A percentile compares a stretch with the other conserved stretches of the same genome.
These are phyloP conservation scores for Entophlyctis luteolus DNA, from an alignment of 192 early-diverging fungal species.

Conservation along the genomic window DNA sequence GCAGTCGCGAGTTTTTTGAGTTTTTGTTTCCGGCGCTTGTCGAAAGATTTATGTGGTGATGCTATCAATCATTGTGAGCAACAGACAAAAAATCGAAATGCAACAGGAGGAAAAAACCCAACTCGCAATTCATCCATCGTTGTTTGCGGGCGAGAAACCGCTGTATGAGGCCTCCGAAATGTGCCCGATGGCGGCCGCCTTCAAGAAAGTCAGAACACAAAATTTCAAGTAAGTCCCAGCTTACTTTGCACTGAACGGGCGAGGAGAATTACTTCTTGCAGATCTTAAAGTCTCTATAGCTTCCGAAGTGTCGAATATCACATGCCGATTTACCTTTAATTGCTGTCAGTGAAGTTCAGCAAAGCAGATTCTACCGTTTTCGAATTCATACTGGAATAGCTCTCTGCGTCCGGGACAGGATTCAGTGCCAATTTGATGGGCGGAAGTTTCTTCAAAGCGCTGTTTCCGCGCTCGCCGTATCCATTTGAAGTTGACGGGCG, in stretches of 20 bases:
- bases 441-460: conserved; percentile 5
- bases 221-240: background rate
- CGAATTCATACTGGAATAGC: background rate
- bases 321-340: conserved; percentile 8
- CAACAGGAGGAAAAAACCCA: background rate
- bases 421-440: conserved; percentile 2
- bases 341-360: too few relatives aligned
- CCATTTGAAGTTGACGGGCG: conserved; percentile 1
- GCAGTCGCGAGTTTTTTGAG: too few relatives aligned
- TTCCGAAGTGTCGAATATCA: conserved; percentile 8
- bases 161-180: background rate
- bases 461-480: too few relatives aligned
- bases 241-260: conserved; percentile 15
- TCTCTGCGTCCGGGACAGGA: background rate
- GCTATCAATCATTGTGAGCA: too few relatives aligned
- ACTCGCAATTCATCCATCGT: background rate
- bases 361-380: background rate
- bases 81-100: too few relatives aligned
- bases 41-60: too few relatives aligned
- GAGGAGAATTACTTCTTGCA: background rate
- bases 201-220: background rate
- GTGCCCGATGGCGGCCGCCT: conserved; percentile 8
- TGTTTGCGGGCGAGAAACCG: background rate
- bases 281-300: background rate
- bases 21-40: too few relatives aligned